phyloP scores from a whole-genome alignment of 495 filamentous ascomycete genomes.

The Penicillium samsonianum region DNA sequence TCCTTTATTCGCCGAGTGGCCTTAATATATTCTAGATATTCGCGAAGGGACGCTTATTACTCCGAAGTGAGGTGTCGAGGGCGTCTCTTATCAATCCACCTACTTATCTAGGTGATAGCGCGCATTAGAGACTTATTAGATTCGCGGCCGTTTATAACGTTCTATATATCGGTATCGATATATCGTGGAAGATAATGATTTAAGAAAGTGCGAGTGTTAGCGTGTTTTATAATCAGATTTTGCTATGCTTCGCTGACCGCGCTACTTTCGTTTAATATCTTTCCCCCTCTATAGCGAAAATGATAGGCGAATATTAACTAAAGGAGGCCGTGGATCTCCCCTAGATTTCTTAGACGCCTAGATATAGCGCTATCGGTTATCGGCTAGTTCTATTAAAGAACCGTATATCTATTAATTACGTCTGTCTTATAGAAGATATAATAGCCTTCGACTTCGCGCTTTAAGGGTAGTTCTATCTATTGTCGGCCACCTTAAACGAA shows the following conservation, averaged over 20 bases:
- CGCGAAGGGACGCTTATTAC: constrained; percentile 29
- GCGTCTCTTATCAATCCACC: constrained; percentile 38
- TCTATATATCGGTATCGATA: constrained; percentile 37
- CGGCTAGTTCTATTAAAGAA: constrained; percentile 19
- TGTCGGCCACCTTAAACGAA: constrained; percentile 20
- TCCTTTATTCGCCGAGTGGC: constrained; percentile 6
- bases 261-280: constrained; percentile 25
- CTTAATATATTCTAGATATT: constrained; percentile 22
- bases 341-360: constrained; percentile 21
- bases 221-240: constrained; percentile 43
- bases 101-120: constrained; percentile 35
- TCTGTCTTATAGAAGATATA: constrained; percentile 29
- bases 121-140: constrained; percentile 33
- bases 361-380: constrained; percentile 22
- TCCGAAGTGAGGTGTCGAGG: constrained; percentile 32
- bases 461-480: constrained; percentile 25
- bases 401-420: constrained; percentile 10
- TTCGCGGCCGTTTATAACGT: constrained; percentile 31
- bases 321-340: constrained; percentile 30
- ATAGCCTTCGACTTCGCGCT: constrained; percentile 21
- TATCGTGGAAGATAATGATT: constrained; percentile 39
- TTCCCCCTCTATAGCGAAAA: constrained; percentile 26
- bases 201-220: constrained; percentile 33
- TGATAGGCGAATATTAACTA: constrained; percentile 24
- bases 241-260: constrained; percentile 39